Evolutionary conservation across 345 rosid species (phyloP).

Genomic region (Acer saccharum): DNA sequence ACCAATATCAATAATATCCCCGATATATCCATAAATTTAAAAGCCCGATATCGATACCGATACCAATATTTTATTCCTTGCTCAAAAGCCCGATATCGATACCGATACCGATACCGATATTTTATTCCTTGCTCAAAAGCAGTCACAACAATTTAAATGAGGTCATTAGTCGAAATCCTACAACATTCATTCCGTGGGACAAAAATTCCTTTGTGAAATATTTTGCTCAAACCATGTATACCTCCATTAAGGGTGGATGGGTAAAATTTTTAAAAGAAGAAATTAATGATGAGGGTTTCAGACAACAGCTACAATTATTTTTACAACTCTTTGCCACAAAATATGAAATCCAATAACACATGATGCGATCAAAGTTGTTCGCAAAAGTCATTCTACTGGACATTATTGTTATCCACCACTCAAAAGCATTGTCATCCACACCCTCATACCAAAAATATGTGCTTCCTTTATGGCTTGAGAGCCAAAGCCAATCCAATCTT

Average conservation of each 20-base stretch:
- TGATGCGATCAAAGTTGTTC: slow-evolving; percentile 3
- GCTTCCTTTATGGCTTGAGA: slow-evolving; percentile 61
- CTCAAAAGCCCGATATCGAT: too few species aligned
- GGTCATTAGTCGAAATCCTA: neutral
- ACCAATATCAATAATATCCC: too few species aligned
- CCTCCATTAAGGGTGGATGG: slow-evolving; percentile 8
- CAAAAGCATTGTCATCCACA: slow-evolving; percentile 2
- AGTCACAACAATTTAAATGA: neutral
- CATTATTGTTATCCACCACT: slow-evolving; percentile 39
- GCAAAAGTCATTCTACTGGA: slow-evolving; percentile 23
- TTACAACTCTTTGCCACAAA: slow-evolving; percentile 40
- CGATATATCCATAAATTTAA: too few species aligned
- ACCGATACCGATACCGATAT: too few species aligned
- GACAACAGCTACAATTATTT: slow-evolving; percentile 43
- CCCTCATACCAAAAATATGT: slow-evolving; percentile 13
- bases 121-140: too few species aligned
- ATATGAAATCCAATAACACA: slow-evolving; percentile 21
- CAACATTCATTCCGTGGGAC: too few species aligned
- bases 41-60: too few species aligned
- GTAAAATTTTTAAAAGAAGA: slow-evolving; percentile 8
- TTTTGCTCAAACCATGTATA: slow-evolving; percentile 16
- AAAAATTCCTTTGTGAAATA: neutral
- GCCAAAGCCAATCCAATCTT: slow-evolving; percentile 89
- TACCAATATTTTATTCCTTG: too few species aligned
- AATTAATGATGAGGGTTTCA: slow-evolving; percentile 14